phyloP scores from a whole-genome alignment of 1,139 yeast genomes.

The Wickerhamomyces sp. region DNA sequence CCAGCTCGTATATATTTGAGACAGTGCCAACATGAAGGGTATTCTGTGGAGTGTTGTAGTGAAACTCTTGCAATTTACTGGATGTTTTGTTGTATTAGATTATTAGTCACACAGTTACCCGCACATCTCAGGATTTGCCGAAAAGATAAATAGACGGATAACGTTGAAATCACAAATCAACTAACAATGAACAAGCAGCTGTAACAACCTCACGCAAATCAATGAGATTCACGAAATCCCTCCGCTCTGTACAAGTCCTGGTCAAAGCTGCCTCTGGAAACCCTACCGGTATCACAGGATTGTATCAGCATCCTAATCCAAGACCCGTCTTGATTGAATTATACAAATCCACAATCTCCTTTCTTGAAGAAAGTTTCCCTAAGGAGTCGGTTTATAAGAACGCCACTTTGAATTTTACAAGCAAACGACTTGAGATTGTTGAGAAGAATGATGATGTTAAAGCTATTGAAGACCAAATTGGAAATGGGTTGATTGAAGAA shows the following conservation, averaged over 20 bases:
- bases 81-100: too few species aligned
- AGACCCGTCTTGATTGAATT: constrained; percentile 72
- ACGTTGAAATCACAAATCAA: neutral
- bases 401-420: constrained; percentile 69
- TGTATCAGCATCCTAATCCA: constrained; percentile 79
- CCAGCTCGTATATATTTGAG: neutral
- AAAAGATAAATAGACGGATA: too few species aligned
- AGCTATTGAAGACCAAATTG: constrained; percentile 69
- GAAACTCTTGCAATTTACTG: too few species aligned
- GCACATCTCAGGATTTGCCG: too few species aligned
- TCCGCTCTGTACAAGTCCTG: constrained; percentile 48
- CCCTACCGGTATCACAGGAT: constrained; percentile 79
- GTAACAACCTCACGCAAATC: neutral
- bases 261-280: constrained; percentile 63
- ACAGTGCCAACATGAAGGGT: too few species aligned
- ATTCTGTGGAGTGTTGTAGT: too few species aligned
- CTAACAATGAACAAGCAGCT: neutral
- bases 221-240: constrained; percentile 36
- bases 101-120: too few species aligned
- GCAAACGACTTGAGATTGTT: constrained; percentile 63
- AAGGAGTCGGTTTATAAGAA: constrained; percentile 68
- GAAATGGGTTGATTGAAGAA: constrained; percentile 84
- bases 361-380: constrained; percentile 60
- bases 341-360: constrained; percentile 63
- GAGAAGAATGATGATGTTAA: constrained; percentile 58